A percentile compares a stretch with the other conserved stretches of the same genome.
These are phyloP conservation scores for Botryobasidium botryosum DNA, from an alignment of 768 basidiomycete species.

Conservation along the genomic window DNA sequence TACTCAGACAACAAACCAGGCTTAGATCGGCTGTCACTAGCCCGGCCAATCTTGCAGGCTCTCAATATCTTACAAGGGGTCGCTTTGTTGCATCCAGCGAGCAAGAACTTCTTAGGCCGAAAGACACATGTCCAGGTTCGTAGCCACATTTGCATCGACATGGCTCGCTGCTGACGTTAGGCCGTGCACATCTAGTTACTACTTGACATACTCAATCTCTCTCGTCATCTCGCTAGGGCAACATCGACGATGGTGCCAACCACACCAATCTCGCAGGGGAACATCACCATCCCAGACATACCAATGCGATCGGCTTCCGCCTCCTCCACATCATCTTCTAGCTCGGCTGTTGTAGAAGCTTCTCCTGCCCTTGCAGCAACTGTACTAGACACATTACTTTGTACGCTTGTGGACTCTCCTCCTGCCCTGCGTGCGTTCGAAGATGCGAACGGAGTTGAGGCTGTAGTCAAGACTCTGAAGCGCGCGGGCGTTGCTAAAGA, in stretches of 20 bases:
- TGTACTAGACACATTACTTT: constrained; percentile 70
- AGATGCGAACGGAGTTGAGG: constrained; percentile 54
- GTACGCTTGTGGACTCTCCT: constrained; percentile 77
- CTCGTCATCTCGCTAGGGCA: constrained; percentile 38
- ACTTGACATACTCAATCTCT: constrained; percentile 49
- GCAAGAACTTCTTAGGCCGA: constrained; percentile 54
- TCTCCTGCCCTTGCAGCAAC: constrained; percentile 40
- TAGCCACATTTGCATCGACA: neutral
- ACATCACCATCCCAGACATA: constrained; percentile 3
- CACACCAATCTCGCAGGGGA: neutral
- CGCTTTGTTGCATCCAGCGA: constrained; percentile 45
- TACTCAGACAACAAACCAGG: constrained; percentile 26
- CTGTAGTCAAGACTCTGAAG: constrained; percentile 76
- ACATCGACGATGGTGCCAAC: constrained; percentile 16
- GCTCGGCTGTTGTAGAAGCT: constrained; percentile 7
- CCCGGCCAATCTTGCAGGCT: constrained; percentile 37
- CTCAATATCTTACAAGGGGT: constrained; percentile 66
- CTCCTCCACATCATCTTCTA: constrained; percentile 9
- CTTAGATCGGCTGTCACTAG: constrained; percentile 31
- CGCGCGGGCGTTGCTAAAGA: constrained; percentile 71
- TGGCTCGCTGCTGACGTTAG: neutral
- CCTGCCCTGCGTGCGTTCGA: constrained; percentile 64
- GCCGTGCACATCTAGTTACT: constrained; percentile 33
- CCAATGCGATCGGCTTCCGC: constrained; percentile 1
- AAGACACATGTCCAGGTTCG: constrained; percentile 50